A percentile compares a stretch with the other conserved stretches of the same genome.
Conservation (phyloP, 306 rosid genomes). For the Fagus sylvatica region DNA sequence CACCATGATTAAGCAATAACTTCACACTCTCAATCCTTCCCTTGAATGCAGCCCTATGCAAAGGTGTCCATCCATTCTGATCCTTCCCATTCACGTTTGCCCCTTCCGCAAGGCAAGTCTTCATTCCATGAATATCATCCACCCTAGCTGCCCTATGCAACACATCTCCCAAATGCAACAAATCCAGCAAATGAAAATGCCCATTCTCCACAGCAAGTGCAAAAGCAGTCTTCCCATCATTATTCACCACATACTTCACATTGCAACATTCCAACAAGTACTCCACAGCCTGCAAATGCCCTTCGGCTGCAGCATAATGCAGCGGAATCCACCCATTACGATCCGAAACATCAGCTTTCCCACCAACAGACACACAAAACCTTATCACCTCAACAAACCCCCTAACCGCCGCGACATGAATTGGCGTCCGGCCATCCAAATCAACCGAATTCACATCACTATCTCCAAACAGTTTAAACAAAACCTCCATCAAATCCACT, state of each 20-base stretch:
- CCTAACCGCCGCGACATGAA: constrained; percentile 59
- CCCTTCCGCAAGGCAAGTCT: constrained; percentile 57
- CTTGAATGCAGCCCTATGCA: constrained; percentile 87
- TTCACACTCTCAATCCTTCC: constrained; percentile 69
- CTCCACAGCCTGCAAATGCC: constrained; percentile 50
- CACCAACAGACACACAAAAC: constrained; percentile 52
- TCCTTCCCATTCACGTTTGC: constrained; percentile 61
- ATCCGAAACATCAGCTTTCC: constrained; percentile 47
- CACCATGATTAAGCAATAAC: constrained; percentile 62
- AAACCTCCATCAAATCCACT: constrained; percentile 56
- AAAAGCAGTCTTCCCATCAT: constrained; percentile 61
- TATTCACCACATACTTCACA: constrained; percentile 47
- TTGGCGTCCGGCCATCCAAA: constrained; percentile 48
- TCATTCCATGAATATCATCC: constrained; percentile 55
- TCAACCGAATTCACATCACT: constrained; percentile 45
- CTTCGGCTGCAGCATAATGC: constrained; percentile 64
- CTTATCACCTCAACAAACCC: constrained; percentile 51
- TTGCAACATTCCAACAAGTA: constrained; percentile 50
- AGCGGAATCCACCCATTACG: constrained; percentile 60
- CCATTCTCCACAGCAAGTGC: constrained; percentile 48
- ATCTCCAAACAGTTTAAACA: constrained; percentile 11
- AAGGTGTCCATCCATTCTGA: constrained; percentile 84
- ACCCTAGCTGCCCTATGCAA: constrained; percentile 57
- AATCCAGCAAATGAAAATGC: constrained; percentile 44
- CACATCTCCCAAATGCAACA: constrained; percentile 54